Conservation (phyloP, 192 early-diverging fungal species). For the Coemansia sp. region DNA sequence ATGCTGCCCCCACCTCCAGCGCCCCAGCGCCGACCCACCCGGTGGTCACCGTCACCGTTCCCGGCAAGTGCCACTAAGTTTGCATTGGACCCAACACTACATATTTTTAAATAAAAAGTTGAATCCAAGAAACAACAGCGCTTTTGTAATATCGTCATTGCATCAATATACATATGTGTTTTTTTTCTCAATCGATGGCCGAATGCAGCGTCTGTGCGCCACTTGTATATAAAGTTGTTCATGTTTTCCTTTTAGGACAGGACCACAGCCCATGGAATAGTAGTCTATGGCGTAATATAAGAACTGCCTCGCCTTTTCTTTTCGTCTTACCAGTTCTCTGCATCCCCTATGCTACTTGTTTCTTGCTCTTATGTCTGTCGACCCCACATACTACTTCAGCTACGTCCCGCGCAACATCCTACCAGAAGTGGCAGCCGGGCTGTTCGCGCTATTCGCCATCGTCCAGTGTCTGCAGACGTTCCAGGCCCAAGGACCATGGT, state of each 20-base stretch:
- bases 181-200: too few relatives aligned
- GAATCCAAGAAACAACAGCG: too few relatives aligned
- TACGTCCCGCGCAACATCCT: constrained; percentile 17
- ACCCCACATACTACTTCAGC: constrained; percentile 22
- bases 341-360: background rate
- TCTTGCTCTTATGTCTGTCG: background rate
- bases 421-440: constrained; percentile 12
- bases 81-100: too few relatives aligned
- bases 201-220: too few relatives aligned
- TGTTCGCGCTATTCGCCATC: constrained; percentile 6
- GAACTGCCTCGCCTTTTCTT: background rate
- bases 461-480: constrained; percentile 10
- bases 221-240: too few relatives aligned
- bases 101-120: too few relatives aligned
- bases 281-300: too few relatives aligned
- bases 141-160: too few relatives aligned
- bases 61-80: constrained; percentile 36
- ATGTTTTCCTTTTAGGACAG: too few relatives aligned
- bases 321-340: background rate
- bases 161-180: too few relatives aligned
- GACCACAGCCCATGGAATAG: too few relatives aligned
- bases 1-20: constrained; percentile 20
- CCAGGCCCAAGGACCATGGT: constrained; percentile 5
- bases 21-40: constrained; percentile 11
- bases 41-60: constrained; percentile 4